Evolutionary conservation across 192 early-diverging fungal species (phyloP).

Genomic region (Chytriomyces confervae): DNA sequence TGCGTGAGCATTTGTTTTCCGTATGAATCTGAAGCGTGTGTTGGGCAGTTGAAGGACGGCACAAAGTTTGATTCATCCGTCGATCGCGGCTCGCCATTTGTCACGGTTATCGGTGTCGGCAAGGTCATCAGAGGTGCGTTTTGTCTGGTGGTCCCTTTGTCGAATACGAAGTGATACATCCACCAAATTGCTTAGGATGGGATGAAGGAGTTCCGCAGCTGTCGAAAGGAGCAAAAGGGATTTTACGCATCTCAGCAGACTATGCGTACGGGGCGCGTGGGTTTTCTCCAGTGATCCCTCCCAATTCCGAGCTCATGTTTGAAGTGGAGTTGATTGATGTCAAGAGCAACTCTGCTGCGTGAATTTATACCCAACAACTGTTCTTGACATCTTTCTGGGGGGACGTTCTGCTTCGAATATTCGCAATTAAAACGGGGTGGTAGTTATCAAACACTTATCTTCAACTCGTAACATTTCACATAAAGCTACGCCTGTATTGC

Average conservation of each 20-base stretch:
- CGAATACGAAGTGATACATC: neutral
- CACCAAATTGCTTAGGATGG: conserved; percentile 50
- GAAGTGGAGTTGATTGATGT: neutral
- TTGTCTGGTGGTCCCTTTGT: neutral
- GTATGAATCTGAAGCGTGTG: too few species aligned
- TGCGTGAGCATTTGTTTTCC: neutral
- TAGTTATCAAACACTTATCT: too few species aligned
- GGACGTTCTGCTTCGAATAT: too few species aligned
- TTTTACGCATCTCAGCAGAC: conserved; percentile 80
- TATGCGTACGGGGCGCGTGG: conserved; percentile 83
- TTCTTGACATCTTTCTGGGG: too few species aligned
- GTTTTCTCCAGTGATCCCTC: conserved; percentile 52
- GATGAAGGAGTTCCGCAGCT: conserved; percentile 90
- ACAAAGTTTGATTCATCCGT: conserved; percentile 88
- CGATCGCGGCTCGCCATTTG: conserved; percentile 84
- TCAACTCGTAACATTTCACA: too few species aligned
- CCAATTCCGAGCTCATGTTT: neutral
- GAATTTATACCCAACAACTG: too few species aligned
- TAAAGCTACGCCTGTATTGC: neutral
- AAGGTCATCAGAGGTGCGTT: conserved; percentile 80
- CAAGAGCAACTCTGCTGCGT: too few species aligned
- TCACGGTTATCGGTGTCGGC: conserved; percentile 88
- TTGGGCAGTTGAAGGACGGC: conserved; percentile 58
- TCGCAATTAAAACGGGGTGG: too few species aligned
- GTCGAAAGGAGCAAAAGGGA: conserved; percentile 87